Evolutionary conservation across 306 rosid genomes (phyloP), one percentile per base, ranked within the genome.

Genomic region (Gastrolobium bilobum): DNA sequence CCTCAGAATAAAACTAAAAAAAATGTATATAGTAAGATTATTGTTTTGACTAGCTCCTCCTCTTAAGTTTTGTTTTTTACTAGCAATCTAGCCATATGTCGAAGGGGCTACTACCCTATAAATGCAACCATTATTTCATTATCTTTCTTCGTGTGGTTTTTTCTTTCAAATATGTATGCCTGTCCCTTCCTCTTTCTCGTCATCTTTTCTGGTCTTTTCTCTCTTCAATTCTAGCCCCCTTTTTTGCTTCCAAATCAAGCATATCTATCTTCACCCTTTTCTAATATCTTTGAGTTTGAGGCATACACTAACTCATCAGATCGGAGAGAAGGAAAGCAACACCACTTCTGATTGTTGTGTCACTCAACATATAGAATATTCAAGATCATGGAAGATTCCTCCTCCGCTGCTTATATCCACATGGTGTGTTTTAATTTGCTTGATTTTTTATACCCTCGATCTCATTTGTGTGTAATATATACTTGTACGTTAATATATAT

Each of bases 331-430:
- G 62, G 48, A 51, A 37, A 71, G 37, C 44, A 7, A 61, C 34
- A 61, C 68, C 68, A 13, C 40, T 59, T 74, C 59, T 44, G 44
- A 44, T n/a, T 4, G 44, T 37, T 15, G 53, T 5, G 10, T 30
- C 34, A 1, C 9, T 6, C 68, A 53, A 31, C 26, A 20, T 20
- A 20, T 60, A 62, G 40, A 46, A 15, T 10, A 47, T 20, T 48
- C 34, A 48, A 71, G 40, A 67, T 34, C 83, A 89, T 90, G 90
- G 96, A 82, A 35, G 76, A 81, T 40, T 86, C 86, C 46, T 78
- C 92, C 10, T 83, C 97, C 35, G 92, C 92, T 53, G 84, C 96
- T 30, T 93, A 93, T 77, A 93, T 93, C 76, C 97, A 84, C 76
- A 66, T 89, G 97, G 97, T 93, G 80, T 60, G 84, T 79, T 76